Evolutionary conservation across 148 eudicot genomes (phyloP).

Genomic region (Nepenthes mirabilis): DNA sequence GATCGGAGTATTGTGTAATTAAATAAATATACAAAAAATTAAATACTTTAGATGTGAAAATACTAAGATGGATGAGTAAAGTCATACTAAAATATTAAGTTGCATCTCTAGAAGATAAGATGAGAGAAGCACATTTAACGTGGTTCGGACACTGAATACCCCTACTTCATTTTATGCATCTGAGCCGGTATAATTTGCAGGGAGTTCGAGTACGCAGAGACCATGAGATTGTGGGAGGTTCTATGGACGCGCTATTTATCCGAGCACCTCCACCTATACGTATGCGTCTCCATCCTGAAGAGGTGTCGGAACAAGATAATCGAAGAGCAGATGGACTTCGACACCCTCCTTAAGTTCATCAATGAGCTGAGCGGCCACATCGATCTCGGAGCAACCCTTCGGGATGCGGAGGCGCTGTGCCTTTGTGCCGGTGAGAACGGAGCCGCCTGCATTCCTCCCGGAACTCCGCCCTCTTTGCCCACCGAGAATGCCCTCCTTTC

Average conservation of each 20-base stretch:
- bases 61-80: too few relatives aligned
- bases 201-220: constrained; percentile 68
- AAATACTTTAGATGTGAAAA: too few relatives aligned
- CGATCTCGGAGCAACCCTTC: constrained; percentile 47
- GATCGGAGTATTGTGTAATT: too few relatives aligned
- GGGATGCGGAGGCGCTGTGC: constrained; percentile 87
- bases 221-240: constrained; percentile 82
- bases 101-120: too few relatives aligned
- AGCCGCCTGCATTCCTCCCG: constrained; percentile 86
- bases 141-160: too few relatives aligned
- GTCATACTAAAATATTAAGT: too few relatives aligned
- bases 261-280: constrained; percentile 81
- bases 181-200: constrained; percentile 20
- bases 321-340: constrained; percentile 92
- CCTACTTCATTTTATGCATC: too few relatives aligned
- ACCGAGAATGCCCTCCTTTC: constrained; percentile 34
- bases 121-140: too few relatives aligned
- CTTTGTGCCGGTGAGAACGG: constrained; percentile 96
- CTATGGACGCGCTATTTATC: constrained; percentile 76
- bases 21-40: too few relatives aligned
- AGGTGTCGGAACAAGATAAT: constrained; percentile 62
- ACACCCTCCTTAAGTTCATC: constrained; percentile 82
- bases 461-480: constrained; percentile 85
- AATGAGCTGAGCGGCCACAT: constrained; percentile 82
- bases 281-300: constrained; percentile 79